phyloP scores from a whole-genome alignment of 345 rosid species.

The Rhodamnia argentea region DNA sequence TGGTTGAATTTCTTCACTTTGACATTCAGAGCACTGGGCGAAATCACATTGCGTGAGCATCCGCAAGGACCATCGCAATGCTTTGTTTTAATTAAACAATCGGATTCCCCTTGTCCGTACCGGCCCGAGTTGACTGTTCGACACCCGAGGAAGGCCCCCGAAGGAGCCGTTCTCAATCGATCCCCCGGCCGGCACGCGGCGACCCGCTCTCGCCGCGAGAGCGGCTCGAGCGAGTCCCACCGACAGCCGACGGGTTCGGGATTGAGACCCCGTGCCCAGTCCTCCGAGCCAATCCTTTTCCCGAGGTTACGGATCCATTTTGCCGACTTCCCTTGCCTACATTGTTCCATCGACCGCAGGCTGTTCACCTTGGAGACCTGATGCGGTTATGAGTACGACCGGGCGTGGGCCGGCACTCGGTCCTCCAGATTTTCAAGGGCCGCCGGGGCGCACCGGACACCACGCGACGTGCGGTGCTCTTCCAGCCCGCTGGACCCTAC shows the following conservation, averaged over 20 bases:
- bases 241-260: constrained; percentile 7
- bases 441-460: no score
- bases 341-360: not conserved
- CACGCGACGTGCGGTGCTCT: no score
- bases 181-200: no score
- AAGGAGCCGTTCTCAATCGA: no score
- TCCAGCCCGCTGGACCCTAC: no score
- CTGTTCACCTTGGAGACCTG: not conserved
- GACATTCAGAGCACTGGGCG: not conserved
- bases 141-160: constrained; percentile 5
- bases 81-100: no score
- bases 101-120: not conserved
- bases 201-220: no score
- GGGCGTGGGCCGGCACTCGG: not conserved
- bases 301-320: constrained; percentile 1
- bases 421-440: constrained; percentile 8
- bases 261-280: constrained; percentile 4
- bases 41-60: no score
- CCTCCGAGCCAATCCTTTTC: constrained; percentile 11
- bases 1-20: not conserved
- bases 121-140: not conserved
- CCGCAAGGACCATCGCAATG: not conserved
- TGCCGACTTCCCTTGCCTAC: constrained; percentile 3
- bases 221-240: not conserved
- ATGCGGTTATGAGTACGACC: not conserved